Evolutionary conservation across 306 rosid genomes (phyloP).

Genomic region (Urtica urens): DNA sequence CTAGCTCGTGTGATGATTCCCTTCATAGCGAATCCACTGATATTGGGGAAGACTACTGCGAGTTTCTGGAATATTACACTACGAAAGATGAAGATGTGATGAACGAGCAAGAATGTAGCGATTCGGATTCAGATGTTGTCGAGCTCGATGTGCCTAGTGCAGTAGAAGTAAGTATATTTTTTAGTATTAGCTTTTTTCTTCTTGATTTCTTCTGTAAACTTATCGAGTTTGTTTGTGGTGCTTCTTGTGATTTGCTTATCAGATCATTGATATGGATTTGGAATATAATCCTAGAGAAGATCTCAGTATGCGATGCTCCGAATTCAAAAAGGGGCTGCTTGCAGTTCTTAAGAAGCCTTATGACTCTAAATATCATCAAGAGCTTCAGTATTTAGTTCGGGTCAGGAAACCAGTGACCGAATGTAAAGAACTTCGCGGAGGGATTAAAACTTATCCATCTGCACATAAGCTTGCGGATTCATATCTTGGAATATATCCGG

Average conservation of each 20-base stretch:
- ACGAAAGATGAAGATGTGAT: constrained; percentile 15
- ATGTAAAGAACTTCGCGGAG: constrained; percentile 24
- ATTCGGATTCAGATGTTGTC: constrained; percentile 30
- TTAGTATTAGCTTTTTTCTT: not conserved
- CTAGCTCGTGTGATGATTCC: no score
- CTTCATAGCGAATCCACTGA: not conserved
- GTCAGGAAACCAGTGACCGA: constrained; percentile 11
- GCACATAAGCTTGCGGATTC: constrained; percentile 24
- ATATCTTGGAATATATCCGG: constrained; percentile 35
- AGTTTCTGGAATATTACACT: not conserved
- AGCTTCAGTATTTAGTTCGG: constrained; percentile 7
- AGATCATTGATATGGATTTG: constrained; percentile 21
- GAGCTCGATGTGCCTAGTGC: constrained; percentile 19
- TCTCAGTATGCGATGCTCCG: constrained; percentile 14
- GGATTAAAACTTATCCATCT: constrained; percentile 13
- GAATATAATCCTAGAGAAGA: not conserved
- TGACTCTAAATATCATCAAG: constrained; percentile 23
- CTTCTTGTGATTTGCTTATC: constrained; percentile 15
- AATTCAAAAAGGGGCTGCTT: constrained; percentile 44
- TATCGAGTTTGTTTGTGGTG: not conserved
- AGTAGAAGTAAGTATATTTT: not conserved
- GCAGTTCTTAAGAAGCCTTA: constrained; percentile 46
- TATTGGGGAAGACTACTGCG: not conserved
- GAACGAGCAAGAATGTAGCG: constrained; percentile 12
- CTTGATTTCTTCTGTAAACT: not conserved